Evolutionary conservation across 129 eudicot species (phyloP).

Genomic region (Chrysanthemum lavandulifolium): DNA sequence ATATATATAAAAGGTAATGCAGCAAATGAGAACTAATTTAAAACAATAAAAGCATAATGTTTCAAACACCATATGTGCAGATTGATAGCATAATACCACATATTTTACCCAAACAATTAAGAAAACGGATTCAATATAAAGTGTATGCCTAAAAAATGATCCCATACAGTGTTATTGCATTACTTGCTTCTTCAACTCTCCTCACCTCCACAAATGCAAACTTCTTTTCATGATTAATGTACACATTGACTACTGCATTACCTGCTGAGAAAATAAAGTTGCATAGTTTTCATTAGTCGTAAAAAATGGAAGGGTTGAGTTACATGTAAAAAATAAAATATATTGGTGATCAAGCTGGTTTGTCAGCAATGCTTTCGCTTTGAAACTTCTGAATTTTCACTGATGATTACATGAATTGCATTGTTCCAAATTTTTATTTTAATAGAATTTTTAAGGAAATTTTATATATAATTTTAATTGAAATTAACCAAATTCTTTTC

Average conservation of each 20-base stretch:
- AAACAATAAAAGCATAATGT: neutral
- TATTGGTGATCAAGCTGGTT: no score
- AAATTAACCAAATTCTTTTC: no score
- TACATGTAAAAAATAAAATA: no score
- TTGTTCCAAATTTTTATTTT: no score
- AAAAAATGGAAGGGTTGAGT: no score
- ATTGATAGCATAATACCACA: neutral
- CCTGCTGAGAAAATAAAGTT: conserved; percentile 40
- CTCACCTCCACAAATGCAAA: conserved; percentile 99
- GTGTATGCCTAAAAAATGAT: conserved; percentile 72
- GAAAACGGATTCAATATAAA: neutral
- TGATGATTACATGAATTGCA: no score
- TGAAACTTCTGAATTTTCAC: no score
- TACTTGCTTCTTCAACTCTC: conserved; percentile 93
- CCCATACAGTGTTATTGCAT: conserved; percentile 85
- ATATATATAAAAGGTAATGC: neutral
- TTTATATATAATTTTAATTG: no score
- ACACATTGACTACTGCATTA: conserved; percentile 90
- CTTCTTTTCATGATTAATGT: conserved; percentile 92
- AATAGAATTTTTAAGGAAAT: no score
- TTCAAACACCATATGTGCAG: neutral
- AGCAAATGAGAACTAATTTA: neutral
- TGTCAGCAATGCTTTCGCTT: no score
- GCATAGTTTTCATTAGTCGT: conserved; percentile 6
- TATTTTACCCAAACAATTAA: neutral